Conservation (phyloP, 495 filamentous ascomycete genomes). For the Aspergillus panamensis region DNA sequence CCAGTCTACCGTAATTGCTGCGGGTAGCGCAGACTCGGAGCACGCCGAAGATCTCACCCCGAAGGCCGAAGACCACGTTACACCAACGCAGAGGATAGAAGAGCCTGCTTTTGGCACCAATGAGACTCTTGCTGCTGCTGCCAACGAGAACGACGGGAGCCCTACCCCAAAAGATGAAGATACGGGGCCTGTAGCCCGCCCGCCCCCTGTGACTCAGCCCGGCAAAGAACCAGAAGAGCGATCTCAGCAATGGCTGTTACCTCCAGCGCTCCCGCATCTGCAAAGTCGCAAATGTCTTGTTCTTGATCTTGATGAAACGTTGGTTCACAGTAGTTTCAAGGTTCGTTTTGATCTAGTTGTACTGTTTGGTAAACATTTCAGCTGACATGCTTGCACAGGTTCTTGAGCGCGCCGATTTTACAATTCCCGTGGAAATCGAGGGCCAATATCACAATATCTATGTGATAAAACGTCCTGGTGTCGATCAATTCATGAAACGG, state of each 20-base stretch:
- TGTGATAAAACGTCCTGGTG: constrained; percentile 95
- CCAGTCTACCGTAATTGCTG: background rate
- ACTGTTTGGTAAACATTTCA: constrained; percentile 4
- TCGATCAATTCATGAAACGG: constrained; percentile 98
- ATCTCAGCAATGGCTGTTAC: constrained; percentile 70
- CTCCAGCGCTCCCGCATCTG: constrained; percentile 70
- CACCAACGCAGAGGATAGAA: constrained; percentile 8
- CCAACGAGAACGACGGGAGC: constrained; percentile 23
- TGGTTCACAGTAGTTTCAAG: constrained; percentile 99
- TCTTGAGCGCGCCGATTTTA: constrained; percentile 96
- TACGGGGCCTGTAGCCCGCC: constrained; percentile 46
- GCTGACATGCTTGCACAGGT: constrained; percentile 57
- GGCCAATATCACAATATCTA: constrained; percentile 99
- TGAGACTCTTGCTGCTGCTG: constrained; percentile 12
- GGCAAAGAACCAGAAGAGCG: constrained; percentile 36
- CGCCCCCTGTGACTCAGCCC: constrained; percentile 53
- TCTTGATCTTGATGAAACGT: constrained; percentile 94
- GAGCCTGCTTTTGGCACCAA: constrained; percentile 11
- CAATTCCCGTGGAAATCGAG: constrained; percentile 98
- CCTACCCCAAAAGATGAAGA: constrained; percentile 30
- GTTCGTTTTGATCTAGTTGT: constrained; percentile 42
- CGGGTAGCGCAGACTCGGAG: constrained; percentile 1
- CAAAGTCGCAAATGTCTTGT: constrained; percentile 91
- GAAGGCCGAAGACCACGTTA: constrained; percentile 9
- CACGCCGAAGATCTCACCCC: constrained; percentile 12